Conservation (phyloP, 352 stramenopile genomes). For the Phytopythium aichiense region DNA sequence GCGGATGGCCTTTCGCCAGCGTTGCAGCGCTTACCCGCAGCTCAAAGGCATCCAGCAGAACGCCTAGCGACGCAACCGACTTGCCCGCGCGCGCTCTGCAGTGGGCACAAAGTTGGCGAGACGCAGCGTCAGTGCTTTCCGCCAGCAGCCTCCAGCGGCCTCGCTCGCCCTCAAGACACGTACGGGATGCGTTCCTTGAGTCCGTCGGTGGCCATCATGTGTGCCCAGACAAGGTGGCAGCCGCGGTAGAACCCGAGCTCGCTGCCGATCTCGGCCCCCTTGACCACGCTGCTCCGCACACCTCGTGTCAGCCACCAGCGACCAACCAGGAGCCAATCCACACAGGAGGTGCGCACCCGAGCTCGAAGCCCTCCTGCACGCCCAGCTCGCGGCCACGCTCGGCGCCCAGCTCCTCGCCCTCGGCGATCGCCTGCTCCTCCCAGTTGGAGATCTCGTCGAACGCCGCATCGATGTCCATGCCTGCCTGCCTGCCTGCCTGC, state of each 20-base stretch:
- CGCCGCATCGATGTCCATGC: constrained; percentile 63
- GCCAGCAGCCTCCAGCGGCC: background rate
- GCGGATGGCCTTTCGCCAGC: background rate
- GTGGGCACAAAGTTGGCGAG: background rate
- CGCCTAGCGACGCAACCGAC: constrained; percentile 53
- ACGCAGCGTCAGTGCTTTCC: background rate
- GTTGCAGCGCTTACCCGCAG: constrained; percentile 44
- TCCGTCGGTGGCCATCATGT: constrained; percentile 43
- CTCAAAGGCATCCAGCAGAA: constrained; percentile 47
- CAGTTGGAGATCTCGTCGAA: constrained; percentile 73
- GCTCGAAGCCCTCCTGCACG: constrained; percentile 66
- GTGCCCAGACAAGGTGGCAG: constrained; percentile 64
- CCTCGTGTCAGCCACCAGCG: background rate
- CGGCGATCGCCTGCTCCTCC: constrained; percentile 64
- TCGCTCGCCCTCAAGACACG: constrained; percentile 4
- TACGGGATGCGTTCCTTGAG: constrained; percentile 42
- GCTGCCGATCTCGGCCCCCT: constrained; percentile 78
- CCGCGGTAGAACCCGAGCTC: constrained; percentile 82
- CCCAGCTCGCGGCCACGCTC: constrained; percentile 51
- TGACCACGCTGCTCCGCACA: constrained; percentile 40
- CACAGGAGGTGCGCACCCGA: constrained; percentile 40
- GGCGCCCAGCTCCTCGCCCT: constrained; percentile 61
- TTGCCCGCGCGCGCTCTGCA: constrained; percentile 49
- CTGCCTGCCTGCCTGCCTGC: background rate
- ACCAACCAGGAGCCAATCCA: background rate